Percentiles rank a stretch among this genome's conserved stretches.
Conservation (phyloP, 345 rosid genomes). For the Litchi chinensis region DNA sequence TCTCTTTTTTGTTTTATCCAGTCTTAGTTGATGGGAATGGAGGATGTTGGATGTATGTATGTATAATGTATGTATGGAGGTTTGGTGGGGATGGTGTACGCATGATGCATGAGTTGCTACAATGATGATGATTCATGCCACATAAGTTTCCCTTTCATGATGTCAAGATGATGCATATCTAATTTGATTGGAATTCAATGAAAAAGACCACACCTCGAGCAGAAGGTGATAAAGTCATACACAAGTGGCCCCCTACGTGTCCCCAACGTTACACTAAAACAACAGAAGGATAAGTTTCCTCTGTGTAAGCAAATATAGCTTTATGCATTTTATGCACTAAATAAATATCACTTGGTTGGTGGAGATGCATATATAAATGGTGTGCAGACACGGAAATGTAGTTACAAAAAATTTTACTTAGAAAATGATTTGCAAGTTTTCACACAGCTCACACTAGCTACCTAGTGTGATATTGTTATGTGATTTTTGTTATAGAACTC, state of each 20-base stretch:
- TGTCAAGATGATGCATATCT: not conserved
- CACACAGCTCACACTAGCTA: not conserved
- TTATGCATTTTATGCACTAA: not conserved
- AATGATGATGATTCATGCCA: slow-evolving; percentile 30
- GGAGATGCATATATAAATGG: not conserved
- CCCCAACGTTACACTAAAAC: not conserved
- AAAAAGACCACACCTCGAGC: not conserved
- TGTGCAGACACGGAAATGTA: not conserved
- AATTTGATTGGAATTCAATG: slow-evolving; percentile 1
- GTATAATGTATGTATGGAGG: slow-evolving; percentile 27
- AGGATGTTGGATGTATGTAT: slow-evolving; percentile 30
- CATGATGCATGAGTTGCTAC: slow-evolving; percentile 31
- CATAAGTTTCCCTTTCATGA: not conserved
- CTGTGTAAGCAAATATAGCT: not conserved
- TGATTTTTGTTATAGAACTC: not conserved
- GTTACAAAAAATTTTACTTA: not conserved
- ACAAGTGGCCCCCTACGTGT: not conserved
- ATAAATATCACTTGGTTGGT: not conserved
- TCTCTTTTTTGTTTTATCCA: not conserved
- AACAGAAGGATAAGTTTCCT: slow-evolving; percentile 3
- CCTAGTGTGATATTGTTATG: not conserved
- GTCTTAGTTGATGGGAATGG: slow-evolving; percentile 26
- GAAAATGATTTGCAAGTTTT: not conserved
- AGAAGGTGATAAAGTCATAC: not conserved
- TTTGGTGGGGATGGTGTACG: not conserved